Conservation (phyloP, 345 rosid genomes). For the Eutrema yunnanense region DNA sequence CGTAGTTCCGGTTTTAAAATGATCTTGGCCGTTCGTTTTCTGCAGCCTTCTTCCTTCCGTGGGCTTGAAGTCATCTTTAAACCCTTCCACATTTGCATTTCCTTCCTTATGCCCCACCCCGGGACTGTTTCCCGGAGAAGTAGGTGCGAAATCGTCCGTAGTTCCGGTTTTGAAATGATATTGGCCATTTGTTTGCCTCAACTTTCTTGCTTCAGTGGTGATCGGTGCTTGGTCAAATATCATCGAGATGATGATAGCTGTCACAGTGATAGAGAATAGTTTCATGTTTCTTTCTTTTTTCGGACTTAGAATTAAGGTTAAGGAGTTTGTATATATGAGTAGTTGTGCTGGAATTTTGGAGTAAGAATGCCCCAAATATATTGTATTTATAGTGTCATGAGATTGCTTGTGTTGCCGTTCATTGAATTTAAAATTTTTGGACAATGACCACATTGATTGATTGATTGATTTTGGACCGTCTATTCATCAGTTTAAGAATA, state of each 20-base stretch:
- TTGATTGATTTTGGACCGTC: constrained; percentile 25
- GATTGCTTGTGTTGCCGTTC: constrained; percentile 10
- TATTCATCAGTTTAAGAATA: constrained; percentile 12
- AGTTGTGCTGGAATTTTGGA: background rate
- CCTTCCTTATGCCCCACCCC: constrained; percentile 31
- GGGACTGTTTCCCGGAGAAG: constrained; percentile 39
- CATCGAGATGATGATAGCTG: constrained; percentile 2
- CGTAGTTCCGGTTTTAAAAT: background rate
- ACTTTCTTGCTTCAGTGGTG: constrained; percentile 18
- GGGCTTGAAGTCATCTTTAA: background rate
- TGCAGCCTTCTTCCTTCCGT: constrained; percentile 10
- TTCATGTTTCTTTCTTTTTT: background rate
- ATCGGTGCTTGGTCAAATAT: background rate
- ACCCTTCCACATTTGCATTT: background rate
- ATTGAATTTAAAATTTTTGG: background rate
- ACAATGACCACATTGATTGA: constrained; percentile 4
- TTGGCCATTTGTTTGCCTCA: background rate
- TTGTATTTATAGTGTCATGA: constrained; percentile 22
- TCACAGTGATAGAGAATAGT: constrained; percentile 6
- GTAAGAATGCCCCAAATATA: constrained; percentile 3
- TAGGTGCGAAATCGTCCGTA: constrained; percentile 32
- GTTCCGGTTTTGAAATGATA: constrained; percentile 1
- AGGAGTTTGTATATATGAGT: constrained; percentile 12
- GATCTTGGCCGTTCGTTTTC: background rate
- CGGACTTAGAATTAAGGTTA: background rate